Percentiles rank a stretch among this genome's conserved stretches.
These are phyloP conservation scores for Naematelia aurantialba DNA, from an alignment of 768 basidiomycete genomes.

Conservation along the genomic window DNA sequence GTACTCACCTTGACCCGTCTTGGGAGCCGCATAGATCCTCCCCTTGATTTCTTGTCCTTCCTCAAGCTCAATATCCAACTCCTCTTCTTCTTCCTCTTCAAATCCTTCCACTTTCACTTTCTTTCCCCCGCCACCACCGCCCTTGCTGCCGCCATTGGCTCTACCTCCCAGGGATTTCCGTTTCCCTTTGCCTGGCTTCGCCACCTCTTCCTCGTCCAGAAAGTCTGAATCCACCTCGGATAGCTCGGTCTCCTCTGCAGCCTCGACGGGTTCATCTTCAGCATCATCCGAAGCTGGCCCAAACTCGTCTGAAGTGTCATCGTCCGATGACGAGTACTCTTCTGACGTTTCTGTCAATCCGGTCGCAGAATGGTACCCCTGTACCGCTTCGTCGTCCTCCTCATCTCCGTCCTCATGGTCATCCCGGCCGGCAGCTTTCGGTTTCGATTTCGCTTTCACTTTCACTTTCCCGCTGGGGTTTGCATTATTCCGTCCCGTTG, in stretches of 20 bases:
- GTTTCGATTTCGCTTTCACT: conserved; percentile 34
- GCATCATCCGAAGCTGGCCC: conserved; percentile 24
- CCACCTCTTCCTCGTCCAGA: conserved; percentile 10
- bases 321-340: conserved; percentile 19
- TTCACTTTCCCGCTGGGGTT: conserved; percentile 4
- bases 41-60: conserved; percentile 54
- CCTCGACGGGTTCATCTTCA: conserved; percentile 24
- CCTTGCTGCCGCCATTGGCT: conserved; percentile 1
- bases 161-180: neutral
- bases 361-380: conserved; percentile 49
- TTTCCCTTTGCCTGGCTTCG: conserved; percentile 3
- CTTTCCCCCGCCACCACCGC: conserved; percentile 11
- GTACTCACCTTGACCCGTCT: conserved; percentile 67
- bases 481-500: conserved; percentile 2
- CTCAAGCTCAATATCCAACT: conserved; percentile 43
- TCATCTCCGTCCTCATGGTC: conserved; percentile 50
- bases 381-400: conserved; percentile 52
- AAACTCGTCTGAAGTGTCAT: conserved; percentile 33
- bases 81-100: conserved; percentile 30
- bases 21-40: conserved; percentile 73
- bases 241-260: conserved; percentile 21
- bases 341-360: conserved; percentile 25
- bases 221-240: conserved; percentile 10
- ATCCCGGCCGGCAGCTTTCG: conserved; percentile 29
- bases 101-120: conserved; percentile 9